Evolutionary conservation across 768 basidiomycete genomes (phyloP).

Genomic region (Rhodotorula taiwanensis): DNA sequence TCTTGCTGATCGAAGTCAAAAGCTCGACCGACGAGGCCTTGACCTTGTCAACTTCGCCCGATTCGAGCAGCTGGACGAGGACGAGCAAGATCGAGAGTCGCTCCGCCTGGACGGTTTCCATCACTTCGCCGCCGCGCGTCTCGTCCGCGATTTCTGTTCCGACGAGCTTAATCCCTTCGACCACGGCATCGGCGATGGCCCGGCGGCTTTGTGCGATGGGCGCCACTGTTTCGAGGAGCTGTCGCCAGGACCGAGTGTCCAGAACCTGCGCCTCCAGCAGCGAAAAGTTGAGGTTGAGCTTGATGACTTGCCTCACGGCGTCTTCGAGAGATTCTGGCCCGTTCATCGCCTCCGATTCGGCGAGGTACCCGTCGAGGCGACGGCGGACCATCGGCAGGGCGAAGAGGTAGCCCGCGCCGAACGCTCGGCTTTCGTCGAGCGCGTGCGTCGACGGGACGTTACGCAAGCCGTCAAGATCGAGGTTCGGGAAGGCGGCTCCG

Average conservation of each 20-base stretch:
- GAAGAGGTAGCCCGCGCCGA: conserved; percentile 74
- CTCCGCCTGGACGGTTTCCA: conserved; percentile 70
- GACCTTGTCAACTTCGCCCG: conserved; percentile 42
- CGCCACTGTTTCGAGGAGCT: conserved; percentile 49
- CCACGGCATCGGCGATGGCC: conserved; percentile 56
- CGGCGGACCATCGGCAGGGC: conserved; percentile 54
- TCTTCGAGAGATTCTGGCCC: conserved; percentile 37
- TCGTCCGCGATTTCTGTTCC: conserved; percentile 48
- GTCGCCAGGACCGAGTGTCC: conserved; percentile 70
- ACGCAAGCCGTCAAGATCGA: conserved; percentile 61
- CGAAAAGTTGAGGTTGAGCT: conserved; percentile 81
- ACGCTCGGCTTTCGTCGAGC: conserved; percentile 57
- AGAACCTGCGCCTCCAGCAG: conserved; percentile 69
- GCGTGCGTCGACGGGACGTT: conserved; percentile 53
- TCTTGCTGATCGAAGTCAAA: conserved; percentile 56
- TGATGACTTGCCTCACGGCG: conserved; percentile 57
- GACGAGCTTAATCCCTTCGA: conserved; percentile 56
- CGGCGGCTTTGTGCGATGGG: conserved; percentile 41
- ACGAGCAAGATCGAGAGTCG: conserved; percentile 67
- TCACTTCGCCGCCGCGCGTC: conserved; percentile 69
- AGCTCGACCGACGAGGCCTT: conserved; percentile 53
- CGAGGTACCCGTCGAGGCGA: conserved; percentile 53
- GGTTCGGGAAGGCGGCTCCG: conserved; percentile 53
- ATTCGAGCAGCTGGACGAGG: conserved; percentile 74
- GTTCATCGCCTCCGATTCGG: conserved; percentile 47